Evolutionary conservation across 257 asterid species (phyloP).

Genomic region (Ligustrum vulgare): DNA sequence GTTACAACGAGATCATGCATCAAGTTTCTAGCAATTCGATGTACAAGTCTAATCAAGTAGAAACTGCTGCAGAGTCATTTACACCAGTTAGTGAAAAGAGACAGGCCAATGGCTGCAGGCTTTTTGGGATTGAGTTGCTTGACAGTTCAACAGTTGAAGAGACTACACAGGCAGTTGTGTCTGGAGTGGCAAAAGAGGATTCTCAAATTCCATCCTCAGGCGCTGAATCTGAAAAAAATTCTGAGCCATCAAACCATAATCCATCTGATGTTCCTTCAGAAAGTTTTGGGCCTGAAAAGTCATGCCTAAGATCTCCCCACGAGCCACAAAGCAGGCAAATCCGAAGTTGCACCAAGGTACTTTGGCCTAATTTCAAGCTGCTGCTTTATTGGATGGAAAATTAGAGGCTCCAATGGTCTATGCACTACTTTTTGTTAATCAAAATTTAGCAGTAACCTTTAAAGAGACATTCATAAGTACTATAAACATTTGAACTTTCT

Average conservation of each 20-base stretch:
- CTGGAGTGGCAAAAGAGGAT: slow-evolving; percentile 52
- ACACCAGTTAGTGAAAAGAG: slow-evolving; percentile 67
- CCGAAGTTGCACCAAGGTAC: slow-evolving; percentile 90
- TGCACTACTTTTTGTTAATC: slow-evolving; percentile 4
- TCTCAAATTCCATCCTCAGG: slow-evolving; percentile 44
- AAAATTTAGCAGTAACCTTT: slow-evolving; percentile 6
- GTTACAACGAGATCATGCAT: slow-evolving; percentile 39
- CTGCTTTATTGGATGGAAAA: slow-evolving; percentile 15
- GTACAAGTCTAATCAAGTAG: slow-evolving; percentile 46
- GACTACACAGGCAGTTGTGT: slow-evolving; percentile 35
- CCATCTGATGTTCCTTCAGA: slow-evolving; percentile 62
- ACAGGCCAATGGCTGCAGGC: slow-evolving; percentile 67
- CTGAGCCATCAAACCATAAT: slow-evolving; percentile 61
- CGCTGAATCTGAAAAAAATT: slow-evolving; percentile 61
- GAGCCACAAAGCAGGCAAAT: slow-evolving; percentile 64
- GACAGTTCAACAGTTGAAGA: slow-evolving; percentile 59
- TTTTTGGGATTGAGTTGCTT: slow-evolving; percentile 78
- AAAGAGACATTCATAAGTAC: background rate
- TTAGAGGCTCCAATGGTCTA: background rate
- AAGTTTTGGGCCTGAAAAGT: slow-evolving; percentile 72
- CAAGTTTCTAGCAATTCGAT: slow-evolving; percentile 37
- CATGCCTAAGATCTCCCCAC: slow-evolving; percentile 70
- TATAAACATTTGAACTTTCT: background rate
- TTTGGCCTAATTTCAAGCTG: slow-evolving; percentile 1
- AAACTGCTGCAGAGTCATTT: slow-evolving; percentile 43